These are phyloP conservation scores for Gonium pectorale DNA, from an alignment of 139 green algal genomes.

Conservation along the genomic window DNA sequence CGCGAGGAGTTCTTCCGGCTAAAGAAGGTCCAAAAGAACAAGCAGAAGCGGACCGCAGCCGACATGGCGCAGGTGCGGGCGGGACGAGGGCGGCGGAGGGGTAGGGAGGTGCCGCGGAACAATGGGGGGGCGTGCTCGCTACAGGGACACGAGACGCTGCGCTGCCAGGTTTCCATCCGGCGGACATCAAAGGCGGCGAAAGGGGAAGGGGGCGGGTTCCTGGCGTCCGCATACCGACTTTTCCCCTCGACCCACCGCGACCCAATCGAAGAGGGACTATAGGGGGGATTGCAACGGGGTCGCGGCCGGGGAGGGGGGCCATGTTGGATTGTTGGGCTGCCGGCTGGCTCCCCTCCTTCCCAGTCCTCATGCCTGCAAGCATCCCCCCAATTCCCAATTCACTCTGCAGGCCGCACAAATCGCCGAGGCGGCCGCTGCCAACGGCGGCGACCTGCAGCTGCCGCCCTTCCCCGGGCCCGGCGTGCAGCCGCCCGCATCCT, in stretches of 20 bases:
- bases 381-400: not conserved
- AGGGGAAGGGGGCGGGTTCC: not conserved
- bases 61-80: not conserved
- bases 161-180: no score
- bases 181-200: not conserved
- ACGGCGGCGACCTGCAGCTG: slow-evolving; percentile 17
- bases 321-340: no score
- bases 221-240: not conserved
- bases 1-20: slow-evolving; percentile 98
- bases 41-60: slow-evolving; percentile 62
- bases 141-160: not conserved
- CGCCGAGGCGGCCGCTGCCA: not conserved
- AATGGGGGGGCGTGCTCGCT: not conserved
- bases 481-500: not conserved
- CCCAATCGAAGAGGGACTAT: not conserved
- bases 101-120: not conserved
- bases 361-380: not conserved
- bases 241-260: not conserved
- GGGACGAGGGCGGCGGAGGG: not conserved
- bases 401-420: not conserved
- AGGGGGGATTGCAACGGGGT: no score
- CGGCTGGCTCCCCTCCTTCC: not conserved
- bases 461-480: slow-evolving; percentile 21
- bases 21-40: slow-evolving; percentile 77
- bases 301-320: no score